Percentiles rank a stretch among this genome's conserved stretches.
Conservation (phyloP, 768 basidiomycete genomes). For the Tylopilus cervinicoccineus region DNA sequence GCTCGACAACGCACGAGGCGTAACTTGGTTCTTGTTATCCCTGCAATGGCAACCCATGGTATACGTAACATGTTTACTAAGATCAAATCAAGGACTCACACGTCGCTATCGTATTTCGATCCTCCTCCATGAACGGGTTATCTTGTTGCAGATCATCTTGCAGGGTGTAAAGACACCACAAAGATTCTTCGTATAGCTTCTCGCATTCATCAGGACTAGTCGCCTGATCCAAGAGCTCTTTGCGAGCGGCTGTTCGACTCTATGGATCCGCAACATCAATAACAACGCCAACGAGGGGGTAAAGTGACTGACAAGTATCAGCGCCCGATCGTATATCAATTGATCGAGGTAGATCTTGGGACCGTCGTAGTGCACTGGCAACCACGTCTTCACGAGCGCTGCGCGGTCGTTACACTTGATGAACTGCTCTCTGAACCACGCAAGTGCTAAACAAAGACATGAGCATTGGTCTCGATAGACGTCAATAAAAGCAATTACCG, state of each 20-base stretch:
- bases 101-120: conserved; percentile 70
- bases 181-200: conserved; percentile 89
- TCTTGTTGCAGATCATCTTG: conserved; percentile 85
- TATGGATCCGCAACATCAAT: conserved; percentile 28
- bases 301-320: conserved; percentile 62
- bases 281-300: background rate
- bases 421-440: conserved; percentile 93
- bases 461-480: conserved; percentile 7
- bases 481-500: conserved; percentile 39
- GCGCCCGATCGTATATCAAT: conserved; percentile 88
- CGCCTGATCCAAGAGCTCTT: conserved; percentile 82
- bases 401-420: conserved; percentile 93
- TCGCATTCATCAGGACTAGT: conserved; percentile 80
- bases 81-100: conserved; percentile 42
- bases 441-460: conserved; percentile 45
- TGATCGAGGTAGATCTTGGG: conserved; percentile 85
- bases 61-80: background rate
- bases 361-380: conserved; percentile 78
- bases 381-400: conserved; percentile 82
- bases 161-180: conserved; percentile 91
- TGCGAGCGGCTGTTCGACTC: conserved; percentile 91
- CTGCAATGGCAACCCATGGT: conserved; percentile 31
- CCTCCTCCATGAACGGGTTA: conserved; percentile 84
- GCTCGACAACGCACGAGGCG: conserved; percentile 74
- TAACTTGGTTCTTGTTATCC: conserved; percentile 84